Evolutionary conservation across 495 filamentous ascomycete genomes (phyloP), one percentile per base, ranked within the genome.

Genomic region (Xylaria curta): DNA sequence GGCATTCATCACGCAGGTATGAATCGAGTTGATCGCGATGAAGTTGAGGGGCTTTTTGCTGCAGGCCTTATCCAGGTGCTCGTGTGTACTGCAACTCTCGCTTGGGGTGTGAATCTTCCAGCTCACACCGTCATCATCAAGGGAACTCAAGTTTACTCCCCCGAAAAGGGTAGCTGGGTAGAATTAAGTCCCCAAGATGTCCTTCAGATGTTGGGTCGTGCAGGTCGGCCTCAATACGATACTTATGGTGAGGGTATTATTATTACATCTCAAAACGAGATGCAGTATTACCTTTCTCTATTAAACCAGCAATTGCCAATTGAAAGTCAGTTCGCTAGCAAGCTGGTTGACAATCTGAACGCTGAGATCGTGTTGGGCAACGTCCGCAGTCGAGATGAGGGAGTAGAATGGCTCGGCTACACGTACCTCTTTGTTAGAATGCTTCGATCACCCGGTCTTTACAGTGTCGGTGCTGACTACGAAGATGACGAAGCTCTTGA

Each of bases 241-340:
- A 98, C 94, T 0, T 98, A 96, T 76, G 96, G 96, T 76, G 96
- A 98, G 75, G 96, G 96, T 80, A 97, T 98, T 78, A 98, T 99
- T 78, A 98, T 99, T 76, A 99, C 96, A 0, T 94, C 93, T 1
- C 95, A 98, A 77, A 83, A 86, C 19, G 96, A 99, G 81, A 93
- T 98, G 77, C 94, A 97, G 70, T 99, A 98, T 80, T 99, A 98
- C 70, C 88, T 98, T 13, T 97, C 95, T 1, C 86, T 99, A 42
- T 86, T 99, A 76, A 99, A 98, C 77, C 94, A 97, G 82, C 96
- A 99, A 82, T 82, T 99, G 54, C 97, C 96, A 1, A 99, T 99
- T 70, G 96, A 99, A 79, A 97, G 93, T 82, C 96, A 99, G 76
- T 91, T 99, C 76, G 88, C 96, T 62, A 94, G 94, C 81, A 95